Conservation (phyloP, 371 early-diverging fungal genomes). For the Nematocida sp. region DNA sequence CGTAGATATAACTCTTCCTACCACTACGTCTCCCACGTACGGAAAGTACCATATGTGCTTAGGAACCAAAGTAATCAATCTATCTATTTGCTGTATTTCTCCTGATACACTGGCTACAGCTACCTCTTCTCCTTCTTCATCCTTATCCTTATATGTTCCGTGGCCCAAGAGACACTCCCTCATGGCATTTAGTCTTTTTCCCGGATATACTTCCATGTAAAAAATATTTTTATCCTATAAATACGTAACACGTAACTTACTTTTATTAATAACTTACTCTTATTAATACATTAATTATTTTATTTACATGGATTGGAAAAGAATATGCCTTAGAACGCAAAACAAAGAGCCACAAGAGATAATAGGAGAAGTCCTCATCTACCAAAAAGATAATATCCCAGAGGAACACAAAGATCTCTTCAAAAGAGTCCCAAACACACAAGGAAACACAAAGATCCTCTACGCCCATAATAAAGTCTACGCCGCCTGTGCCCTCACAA, state of each 20-base stretch:
- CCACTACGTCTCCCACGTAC: slow-evolving; percentile 93
- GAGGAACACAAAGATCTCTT: not conserved
- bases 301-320: slow-evolving; percentile 43
- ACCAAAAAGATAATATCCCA: not conserved
- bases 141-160: slow-evolving; percentile 77
- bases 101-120: slow-evolving; percentile 78
- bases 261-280: too few relatives aligned
- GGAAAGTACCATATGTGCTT: slow-evolving; percentile 73
- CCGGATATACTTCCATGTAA: slow-evolving; percentile 49
- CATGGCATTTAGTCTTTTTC: slow-evolving; percentile 55
- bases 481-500: slow-evolving; percentile 12
- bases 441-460: not conserved
- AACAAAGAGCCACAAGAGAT: not conserved
- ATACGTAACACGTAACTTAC: too few relatives aligned
- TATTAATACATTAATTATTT: too few relatives aligned
- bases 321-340: slow-evolving; percentile 34
- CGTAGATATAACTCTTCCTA: slow-evolving; percentile 85
- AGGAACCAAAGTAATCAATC: slow-evolving; percentile 81
- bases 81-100: slow-evolving; percentile 83
- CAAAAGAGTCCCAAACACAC: not conserved
- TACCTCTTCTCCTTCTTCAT: slow-evolving; percentile 32
- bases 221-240: slow-evolving; percentile 4
- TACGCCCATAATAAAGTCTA: slow-evolving; percentile 25
- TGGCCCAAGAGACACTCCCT: slow-evolving; percentile 73
- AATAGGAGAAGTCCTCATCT: slow-evolving; percentile 21